A percentile compares a stretch with the other conserved stretches of the same genome.
phyloP scores from a whole-genome alignment of 1,139 yeast genomes.

The Debaryomyces sp. region DNA sequence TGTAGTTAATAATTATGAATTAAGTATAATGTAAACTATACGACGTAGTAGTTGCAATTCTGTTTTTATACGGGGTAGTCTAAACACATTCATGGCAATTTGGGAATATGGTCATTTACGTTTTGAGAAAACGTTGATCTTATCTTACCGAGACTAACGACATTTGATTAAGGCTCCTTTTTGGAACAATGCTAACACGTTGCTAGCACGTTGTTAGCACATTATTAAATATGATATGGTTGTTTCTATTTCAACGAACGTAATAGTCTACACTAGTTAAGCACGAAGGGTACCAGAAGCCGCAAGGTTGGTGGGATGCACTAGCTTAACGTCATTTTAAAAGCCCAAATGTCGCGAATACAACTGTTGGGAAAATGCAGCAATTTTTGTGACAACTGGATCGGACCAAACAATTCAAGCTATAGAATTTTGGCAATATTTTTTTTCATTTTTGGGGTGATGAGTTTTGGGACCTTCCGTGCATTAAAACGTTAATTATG shows the following conservation, averaged over 20 bases:
- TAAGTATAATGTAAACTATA: neutral
- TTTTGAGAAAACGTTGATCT: neutral
- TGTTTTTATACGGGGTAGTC: neutral
- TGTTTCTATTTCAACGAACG: neutral
- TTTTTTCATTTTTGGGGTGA: neutral
- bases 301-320: neutral
- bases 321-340: neutral
- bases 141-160: neutral
- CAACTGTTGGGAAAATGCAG: constrained; percentile 3
- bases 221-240: neutral
- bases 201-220: neutral
- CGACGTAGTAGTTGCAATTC: neutral
- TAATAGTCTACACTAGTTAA: neutral
- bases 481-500: neutral
- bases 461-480: neutral
- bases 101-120: neutral
- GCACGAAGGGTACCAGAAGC: neutral
- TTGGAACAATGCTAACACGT: neutral
- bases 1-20: neutral
- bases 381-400: neutral
- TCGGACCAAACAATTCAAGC: neutral
- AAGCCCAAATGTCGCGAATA: neutral
- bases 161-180: neutral
- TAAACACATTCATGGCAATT: neutral
- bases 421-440: neutral